Evolutionary conservation across 768 basidiomycete genomes (phyloP), one percentile per base, ranked within the genome.

Genomic region (Punctularia strigosozonata): DNA sequence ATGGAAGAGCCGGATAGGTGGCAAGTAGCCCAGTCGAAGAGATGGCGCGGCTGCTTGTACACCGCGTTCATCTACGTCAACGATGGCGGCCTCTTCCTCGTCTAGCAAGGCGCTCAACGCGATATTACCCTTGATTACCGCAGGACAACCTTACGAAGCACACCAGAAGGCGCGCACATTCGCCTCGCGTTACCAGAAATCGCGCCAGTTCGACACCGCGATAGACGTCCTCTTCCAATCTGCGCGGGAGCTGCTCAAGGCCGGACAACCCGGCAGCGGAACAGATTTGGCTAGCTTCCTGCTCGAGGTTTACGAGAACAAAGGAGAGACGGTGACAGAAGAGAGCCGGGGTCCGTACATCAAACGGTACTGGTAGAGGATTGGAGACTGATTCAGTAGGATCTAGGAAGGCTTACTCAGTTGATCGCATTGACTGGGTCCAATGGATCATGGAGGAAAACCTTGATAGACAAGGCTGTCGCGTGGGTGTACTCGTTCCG

Each of bases 111-210:
- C 86, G 33, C 64, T 89, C 10, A 75, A 73, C 44, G 83, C 82
- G 7, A 87, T 84, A 47, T 63, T 82, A 42, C 87, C 77, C 8
- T 71, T 80, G 36, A 80, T 91, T 37, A 57, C 70, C 4, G 65
- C 67, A 7, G 74, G 80, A 7, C 87, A 90, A 25, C 59, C 71
- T 12, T 95, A 95, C 57, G 88, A 91, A 44, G 92, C 92, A 0
- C 94, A 97, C 50, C 92, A 97, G 59, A 97, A 97, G 61, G 89
- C 91, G 7, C 76, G 94, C 20, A 97, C 92, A 14, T 95, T 94
- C 47, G 89, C 89, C 4, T 80, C 91, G 3, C 73, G 92, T 50
- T 88, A 88, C 56, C 66, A 69, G 37, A 89, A 90, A 64, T 74
- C 85, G 3, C 67, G 66, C 2, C 82, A 92, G 48, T 80, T 81